Conservation (phyloP, 2,329 filamentous ascomycete species). For the Paraconiothyrium sp. region DNA sequence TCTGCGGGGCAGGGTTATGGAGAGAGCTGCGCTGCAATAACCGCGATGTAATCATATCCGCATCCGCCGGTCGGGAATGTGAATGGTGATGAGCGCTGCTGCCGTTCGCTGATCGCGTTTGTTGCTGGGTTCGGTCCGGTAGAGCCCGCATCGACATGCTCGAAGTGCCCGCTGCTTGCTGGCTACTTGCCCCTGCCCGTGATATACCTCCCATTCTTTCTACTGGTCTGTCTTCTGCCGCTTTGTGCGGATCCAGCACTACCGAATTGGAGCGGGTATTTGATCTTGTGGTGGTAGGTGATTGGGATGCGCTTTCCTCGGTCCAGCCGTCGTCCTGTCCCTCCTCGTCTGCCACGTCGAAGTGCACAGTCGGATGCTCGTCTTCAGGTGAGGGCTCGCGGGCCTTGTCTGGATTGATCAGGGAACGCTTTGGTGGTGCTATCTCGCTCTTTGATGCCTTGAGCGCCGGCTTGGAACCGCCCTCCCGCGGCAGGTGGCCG, state of each 20-base stretch:
- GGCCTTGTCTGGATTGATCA: conserved; percentile 40
- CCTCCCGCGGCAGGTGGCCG: conserved; percentile 55
- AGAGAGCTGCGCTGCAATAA: conserved; percentile 72
- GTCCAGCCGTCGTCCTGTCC: conserved; percentile 52
- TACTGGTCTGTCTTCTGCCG: conserved; percentile 4
- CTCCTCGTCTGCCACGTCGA: conserved; percentile 49
- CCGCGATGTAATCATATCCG: conserved; percentile 73
- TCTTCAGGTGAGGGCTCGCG: conserved; percentile 46
- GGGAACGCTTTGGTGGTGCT: conserved; percentile 40
- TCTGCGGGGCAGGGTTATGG: conserved; percentile 69
- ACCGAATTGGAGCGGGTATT: conserved; percentile 54
- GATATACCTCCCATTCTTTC: conserved; percentile 27
- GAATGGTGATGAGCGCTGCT: conserved; percentile 46
- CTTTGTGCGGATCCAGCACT: conserved; percentile 44
- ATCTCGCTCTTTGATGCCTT: conserved; percentile 48
- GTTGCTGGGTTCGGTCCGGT: conserved; percentile 38
- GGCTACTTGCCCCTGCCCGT: conserved; percentile 26
- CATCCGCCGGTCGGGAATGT: conserved; percentile 59
- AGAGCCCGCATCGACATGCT: conserved; percentile 23
- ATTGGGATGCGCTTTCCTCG: conserved; percentile 54
- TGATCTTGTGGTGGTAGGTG: conserved; percentile 52
- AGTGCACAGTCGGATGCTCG: conserved; percentile 52
- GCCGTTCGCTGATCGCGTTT: conserved; percentile 38
- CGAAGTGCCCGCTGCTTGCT: conserved; percentile 22
- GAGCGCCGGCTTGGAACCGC: conserved; percentile 50